Evolutionary conservation across 768 basidiomycete genomes (phyloP).

Genomic region (Podaxis carcinomalis): DNA sequence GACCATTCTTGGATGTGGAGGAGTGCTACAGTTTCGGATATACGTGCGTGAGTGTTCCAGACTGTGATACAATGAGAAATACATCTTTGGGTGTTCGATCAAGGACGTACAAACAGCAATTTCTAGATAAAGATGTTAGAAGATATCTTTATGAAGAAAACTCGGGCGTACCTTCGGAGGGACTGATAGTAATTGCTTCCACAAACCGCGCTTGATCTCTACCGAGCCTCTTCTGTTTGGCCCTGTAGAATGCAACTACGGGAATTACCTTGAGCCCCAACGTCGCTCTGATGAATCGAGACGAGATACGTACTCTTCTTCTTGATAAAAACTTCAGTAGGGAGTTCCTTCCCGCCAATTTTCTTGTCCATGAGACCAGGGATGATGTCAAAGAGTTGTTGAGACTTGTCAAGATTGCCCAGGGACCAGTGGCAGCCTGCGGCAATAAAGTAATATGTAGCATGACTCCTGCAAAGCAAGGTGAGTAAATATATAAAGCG

Average conservation of each 20-base stretch:
- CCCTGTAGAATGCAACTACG: conserved; percentile 70
- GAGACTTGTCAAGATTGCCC: conserved; percentile 52
- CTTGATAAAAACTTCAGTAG: conserved; percentile 74
- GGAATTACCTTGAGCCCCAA: not conserved
- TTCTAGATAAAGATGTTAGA: conserved; percentile 34
- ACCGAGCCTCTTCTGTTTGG: conserved; percentile 55
- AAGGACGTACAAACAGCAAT: conserved; percentile 59
- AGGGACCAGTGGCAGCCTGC: conserved; percentile 69
- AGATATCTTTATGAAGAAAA: not conserved
- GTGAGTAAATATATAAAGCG: not conserved
- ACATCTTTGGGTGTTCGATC: not conserved
- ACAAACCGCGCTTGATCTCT: conserved; percentile 49
- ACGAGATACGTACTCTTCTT: conserved; percentile 54
- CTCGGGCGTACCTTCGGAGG: conserved; percentile 60
- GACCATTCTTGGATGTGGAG: conserved; percentile 55
- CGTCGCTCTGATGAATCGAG: not conserved
- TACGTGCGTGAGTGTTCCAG: conserved; percentile 75
- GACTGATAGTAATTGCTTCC: conserved; percentile 57
- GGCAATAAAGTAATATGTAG: conserved; percentile 73
- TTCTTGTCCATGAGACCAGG: conserved; percentile 58
- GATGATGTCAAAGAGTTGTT: conserved; percentile 57
- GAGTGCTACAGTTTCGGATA: conserved; percentile 46
- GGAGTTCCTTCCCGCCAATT: conserved; percentile 62
- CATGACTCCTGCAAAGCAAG: conserved; percentile 56
- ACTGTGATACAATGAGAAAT: conserved; percentile 35